Evolutionary conservation across 768 basidiomycete species (phyloP).

Genomic region (Amanita exitialis): DNA sequence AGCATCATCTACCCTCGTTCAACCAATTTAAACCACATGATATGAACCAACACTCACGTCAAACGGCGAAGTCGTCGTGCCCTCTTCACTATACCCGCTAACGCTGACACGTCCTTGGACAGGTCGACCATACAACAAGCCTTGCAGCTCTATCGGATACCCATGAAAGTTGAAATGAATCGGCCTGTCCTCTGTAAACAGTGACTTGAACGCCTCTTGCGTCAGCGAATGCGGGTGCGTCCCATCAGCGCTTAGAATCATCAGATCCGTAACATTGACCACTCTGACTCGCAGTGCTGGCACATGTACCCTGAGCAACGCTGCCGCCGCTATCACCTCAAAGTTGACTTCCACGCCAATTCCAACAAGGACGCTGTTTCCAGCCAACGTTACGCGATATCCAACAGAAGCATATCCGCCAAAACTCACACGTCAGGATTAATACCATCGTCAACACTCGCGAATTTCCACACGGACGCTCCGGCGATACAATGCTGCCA

Average conservation of each 20-base stretch:
- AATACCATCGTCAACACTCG: constrained; percentile 62
- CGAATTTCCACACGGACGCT: constrained; percentile 80
- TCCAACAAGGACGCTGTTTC: constrained; percentile 66
- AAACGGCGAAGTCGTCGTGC: constrained; percentile 78
- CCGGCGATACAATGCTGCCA: constrained; percentile 76
- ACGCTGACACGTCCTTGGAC: constrained; percentile 40
- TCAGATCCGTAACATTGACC: constrained; percentile 83
- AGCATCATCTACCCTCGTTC: constrained; percentile 54
- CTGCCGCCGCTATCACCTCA: constrained; percentile 82
- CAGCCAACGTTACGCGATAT: constrained; percentile 13
- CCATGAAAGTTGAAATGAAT: constrained; percentile 83
- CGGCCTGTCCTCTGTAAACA: constrained; percentile 64
- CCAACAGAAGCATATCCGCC: neutral
- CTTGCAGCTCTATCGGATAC: constrained; percentile 64
- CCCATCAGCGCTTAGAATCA: constrained; percentile 66
- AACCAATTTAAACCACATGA: neutral
- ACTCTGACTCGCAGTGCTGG: constrained; percentile 75
- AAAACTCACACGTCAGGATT: constrained; percentile 56
- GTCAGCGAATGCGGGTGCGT: constrained; percentile 69
- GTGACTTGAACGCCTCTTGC: constrained; percentile 47
- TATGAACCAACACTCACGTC: constrained; percentile 32
- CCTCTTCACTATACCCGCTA: constrained; percentile 56
- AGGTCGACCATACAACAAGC: constrained; percentile 50
- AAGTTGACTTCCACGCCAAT: constrained; percentile 85
- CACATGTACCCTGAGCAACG: constrained; percentile 59